Percentiles rank a stretch among this genome's conserved stretches.
phyloP scores from a whole-genome alignment of 1,139 yeast species.

The Sporopachydermia cereana region DNA sequence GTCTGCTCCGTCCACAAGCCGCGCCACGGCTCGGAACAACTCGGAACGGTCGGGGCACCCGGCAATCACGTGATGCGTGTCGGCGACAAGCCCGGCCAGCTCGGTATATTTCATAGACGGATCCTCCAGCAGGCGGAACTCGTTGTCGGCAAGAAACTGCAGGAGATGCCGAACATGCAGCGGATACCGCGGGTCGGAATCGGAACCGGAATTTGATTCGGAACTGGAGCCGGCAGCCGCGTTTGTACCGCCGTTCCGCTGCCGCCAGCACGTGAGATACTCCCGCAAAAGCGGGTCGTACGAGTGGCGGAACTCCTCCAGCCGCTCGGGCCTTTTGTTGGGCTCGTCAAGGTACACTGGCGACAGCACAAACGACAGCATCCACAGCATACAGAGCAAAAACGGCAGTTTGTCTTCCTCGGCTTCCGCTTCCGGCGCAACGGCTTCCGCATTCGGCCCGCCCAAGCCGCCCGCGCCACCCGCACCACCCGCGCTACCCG shows the following conservation, averaged over 20 bases:
- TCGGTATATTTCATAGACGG: background rate
- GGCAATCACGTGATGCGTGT: background rate
- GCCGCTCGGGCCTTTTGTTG: background rate
- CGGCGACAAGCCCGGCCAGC: background rate
- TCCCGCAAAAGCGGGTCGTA: background rate
- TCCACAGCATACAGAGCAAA: background rate
- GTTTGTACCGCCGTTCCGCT: background rate
- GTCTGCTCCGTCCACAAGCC: background rate
- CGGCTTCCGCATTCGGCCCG: background rate
- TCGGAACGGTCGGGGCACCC: background rate
- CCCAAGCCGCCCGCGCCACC: too few relatives aligned
- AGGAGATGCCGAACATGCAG: background rate
- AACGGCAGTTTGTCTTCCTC: background rate
- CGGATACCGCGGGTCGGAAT: background rate
- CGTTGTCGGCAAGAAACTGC: background rate
- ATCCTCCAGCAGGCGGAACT: background rate
- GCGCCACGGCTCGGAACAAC: background rate
- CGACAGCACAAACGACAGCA: conserved; percentile 4
- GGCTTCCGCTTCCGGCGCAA: background rate
- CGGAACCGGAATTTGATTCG: too few relatives aligned
- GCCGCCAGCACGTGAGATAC: background rate
- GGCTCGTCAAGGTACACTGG: conserved; percentile 1
- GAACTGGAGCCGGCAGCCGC: too few relatives aligned
- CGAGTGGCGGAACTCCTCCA: background rate
- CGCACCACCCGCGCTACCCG: background rate